Evolutionary conservation across 345 rosid genomes (phyloP).

Genomic region (Eucalyptus brandiana): DNA sequence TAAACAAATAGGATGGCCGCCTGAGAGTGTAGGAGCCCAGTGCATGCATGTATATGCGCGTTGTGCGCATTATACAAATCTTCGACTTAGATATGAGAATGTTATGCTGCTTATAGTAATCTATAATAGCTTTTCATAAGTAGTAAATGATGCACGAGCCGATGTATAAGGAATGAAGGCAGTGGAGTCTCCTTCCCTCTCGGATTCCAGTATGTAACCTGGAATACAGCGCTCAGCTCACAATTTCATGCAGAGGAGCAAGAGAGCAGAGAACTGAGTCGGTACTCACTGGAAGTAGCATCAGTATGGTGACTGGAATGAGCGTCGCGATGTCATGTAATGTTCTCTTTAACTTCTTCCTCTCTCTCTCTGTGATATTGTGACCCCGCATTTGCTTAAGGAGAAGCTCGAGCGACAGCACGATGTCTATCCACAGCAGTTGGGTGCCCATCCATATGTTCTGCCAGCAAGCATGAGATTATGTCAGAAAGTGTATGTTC

Average conservation of each 20-base stretch:
- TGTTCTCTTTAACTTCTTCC: slow-evolving; percentile 28
- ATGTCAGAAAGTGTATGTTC: not conserved
- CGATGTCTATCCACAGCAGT: slow-evolving; percentile 35
- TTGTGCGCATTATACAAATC: not conserved
- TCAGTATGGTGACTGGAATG: slow-evolving; percentile 42
- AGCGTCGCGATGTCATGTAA: slow-evolving; percentile 36
- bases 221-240: not conserved
- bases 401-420: slow-evolving; percentile 25
- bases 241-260: not conserved
- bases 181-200: not conserved
- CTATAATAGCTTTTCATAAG: not conserved
- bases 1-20: not conserved
- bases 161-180: not conserved
- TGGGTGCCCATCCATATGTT: slow-evolving; percentile 52
- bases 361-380: slow-evolving; percentile 23
- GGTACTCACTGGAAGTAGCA: slow-evolving; percentile 54
- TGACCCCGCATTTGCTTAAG: slow-evolving; percentile 26
- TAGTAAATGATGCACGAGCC: not conserved
- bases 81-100: not conserved
- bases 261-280: not conserved
- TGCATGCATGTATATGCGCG: not conserved
- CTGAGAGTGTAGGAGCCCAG: not conserved
- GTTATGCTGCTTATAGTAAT: not conserved
- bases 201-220: not conserved
- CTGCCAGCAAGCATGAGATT: slow-evolving; percentile 2